Conservation (phyloP, 495 filamentous ascomycete genomes). For the Entonaema liquescens region DNA sequence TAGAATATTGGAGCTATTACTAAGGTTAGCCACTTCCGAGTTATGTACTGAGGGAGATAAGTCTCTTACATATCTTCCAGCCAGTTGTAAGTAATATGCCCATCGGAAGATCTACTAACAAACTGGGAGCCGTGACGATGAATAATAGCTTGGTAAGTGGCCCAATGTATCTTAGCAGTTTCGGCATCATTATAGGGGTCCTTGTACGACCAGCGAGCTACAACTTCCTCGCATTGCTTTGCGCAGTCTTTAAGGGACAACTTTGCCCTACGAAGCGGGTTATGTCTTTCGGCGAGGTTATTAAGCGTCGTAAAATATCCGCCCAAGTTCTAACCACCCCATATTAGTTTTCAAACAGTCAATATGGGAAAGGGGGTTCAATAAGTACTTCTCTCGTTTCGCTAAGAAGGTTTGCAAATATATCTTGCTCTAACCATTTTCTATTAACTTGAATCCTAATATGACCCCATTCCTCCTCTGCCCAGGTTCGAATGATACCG, state of each 20-base stretch:
- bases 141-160: neutral
- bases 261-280: neutral
- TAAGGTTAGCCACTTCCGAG: neutral
- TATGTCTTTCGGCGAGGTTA: neutral
- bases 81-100: neutral
- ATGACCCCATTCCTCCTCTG: neutral
- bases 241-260: neutral
- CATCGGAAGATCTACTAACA: neutral
- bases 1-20: neutral
- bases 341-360: neutral
- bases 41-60: neutral
- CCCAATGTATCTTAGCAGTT: neutral
- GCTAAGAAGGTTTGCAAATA: neutral
- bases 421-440: neutral
- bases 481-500: neutral
- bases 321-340: neutral
- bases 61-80: neutral
- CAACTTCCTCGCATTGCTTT: neutral
- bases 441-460: neutral
- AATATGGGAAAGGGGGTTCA: neutral
- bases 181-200: neutral
- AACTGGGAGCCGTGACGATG: neutral
- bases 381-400: neutral
- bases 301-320: neutral
- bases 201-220: neutral